Percentiles rank a stretch among this genome's conserved stretches.
phyloP scores from a whole-genome alignment of 768 basidiomycete species.

The Asterophora lycoperdoides region DNA sequence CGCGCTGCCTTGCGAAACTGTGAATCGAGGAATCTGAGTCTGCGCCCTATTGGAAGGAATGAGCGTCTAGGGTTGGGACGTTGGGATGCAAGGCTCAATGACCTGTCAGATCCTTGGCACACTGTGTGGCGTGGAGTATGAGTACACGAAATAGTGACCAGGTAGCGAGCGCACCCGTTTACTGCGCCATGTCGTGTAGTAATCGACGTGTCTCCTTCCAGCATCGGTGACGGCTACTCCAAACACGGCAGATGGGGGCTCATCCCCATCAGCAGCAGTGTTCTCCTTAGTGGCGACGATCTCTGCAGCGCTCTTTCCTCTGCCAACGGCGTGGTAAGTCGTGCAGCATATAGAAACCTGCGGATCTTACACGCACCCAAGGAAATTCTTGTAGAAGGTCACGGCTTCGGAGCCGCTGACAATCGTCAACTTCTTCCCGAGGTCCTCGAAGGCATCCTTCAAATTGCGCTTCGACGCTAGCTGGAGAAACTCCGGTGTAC shows the following conservation, averaged over 20 bases:
- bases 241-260: slow-evolving; percentile 37
- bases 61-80: slow-evolving; percentile 1
- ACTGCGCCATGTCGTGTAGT: slow-evolving; percentile 48
- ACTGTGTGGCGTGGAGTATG: slow-evolving; percentile 6
- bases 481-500: slow-evolving; percentile 43
- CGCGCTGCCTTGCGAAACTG: slow-evolving; percentile 40
- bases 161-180: slow-evolving; percentile 29
- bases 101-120: slow-evolving; percentile 10
- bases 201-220: slow-evolving; percentile 41
- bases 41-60: slow-evolving; percentile 20
- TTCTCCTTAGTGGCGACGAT: slow-evolving; percentile 16
- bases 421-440: slow-evolving; percentile 36
- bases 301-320: slow-evolving; percentile 11
- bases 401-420: slow-evolving; percentile 39
- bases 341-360: background rate
- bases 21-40: slow-evolving; percentile 32
- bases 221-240: slow-evolving; percentile 38
- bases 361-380: slow-evolving; percentile 29
- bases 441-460: slow-evolving; percentile 25
- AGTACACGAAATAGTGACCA: background rate
- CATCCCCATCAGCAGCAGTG: slow-evolving; percentile 4
- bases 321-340: slow-evolving; percentile 1
- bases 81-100: background rate
- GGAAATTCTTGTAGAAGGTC: slow-evolving; percentile 36
- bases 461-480: slow-evolving; percentile 32